These are phyloP conservation scores for Chaetomiaceae sp. DNA, from an alignment of 2,329 filamentous ascomycete species.

Conservation along the genomic window DNA sequence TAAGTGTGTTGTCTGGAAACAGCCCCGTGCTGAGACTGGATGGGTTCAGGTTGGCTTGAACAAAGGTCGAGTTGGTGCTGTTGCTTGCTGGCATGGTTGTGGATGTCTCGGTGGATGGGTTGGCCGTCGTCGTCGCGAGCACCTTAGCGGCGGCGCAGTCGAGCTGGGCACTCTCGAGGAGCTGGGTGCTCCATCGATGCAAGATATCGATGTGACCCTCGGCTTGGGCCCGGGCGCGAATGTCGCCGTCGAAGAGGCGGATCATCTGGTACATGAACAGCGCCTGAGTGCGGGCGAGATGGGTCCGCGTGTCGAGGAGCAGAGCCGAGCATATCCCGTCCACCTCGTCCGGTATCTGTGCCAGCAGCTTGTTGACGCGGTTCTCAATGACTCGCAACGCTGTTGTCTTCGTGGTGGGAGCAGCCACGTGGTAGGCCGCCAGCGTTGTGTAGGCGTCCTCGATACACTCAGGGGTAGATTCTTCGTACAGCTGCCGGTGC, in stretches of 20 bases:
- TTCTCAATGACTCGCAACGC: neutral
- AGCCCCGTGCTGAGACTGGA: too few species aligned
- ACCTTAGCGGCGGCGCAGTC: neutral
- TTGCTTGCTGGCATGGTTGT: neutral
- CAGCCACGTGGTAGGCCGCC: neutral
- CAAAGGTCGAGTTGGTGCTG: neutral
- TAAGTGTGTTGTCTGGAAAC: too few species aligned
- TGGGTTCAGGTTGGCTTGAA: too few species aligned
- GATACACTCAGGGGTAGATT: neutral
- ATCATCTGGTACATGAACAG: constrained; percentile 48
- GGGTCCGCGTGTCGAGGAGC: constrained; percentile 4
- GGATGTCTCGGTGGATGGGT: neutral
- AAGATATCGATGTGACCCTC: constrained; percentile 23
- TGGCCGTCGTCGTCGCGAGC: neutral
- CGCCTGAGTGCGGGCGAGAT: constrained; percentile 43
- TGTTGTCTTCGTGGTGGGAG: neutral
- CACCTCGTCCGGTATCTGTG: neutral
- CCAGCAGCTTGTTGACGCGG: neutral
- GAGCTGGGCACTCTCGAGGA: constrained; percentile 1
- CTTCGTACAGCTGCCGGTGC: neutral
- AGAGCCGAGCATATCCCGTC: neutral
- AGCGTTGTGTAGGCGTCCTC: neutral
- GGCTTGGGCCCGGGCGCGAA: constrained; percentile 38
- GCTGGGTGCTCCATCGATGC: neutral
- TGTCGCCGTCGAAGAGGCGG: constrained; percentile 47